A percentile compares a stretch with the other conserved stretches of the same genome.
These are phyloP conservation scores for Sedum album DNA, from an alignment of 164 flowering plant species.

Conservation along the genomic window DNA sequence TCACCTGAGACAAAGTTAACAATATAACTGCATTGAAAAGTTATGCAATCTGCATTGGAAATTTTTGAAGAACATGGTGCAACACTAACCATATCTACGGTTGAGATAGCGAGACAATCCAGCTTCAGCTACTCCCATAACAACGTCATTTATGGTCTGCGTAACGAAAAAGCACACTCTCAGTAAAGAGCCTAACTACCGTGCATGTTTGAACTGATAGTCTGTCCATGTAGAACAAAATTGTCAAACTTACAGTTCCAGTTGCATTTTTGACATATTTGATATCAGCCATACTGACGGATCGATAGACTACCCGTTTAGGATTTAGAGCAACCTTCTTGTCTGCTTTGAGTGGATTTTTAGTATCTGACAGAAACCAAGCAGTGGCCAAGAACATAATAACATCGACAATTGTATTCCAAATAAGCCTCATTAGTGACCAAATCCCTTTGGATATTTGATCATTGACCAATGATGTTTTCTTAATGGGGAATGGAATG, in stretches of 20 bases:
- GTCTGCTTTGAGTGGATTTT: slow-evolving; percentile 37
- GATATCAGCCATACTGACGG: slow-evolving; percentile 45
- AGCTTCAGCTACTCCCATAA: slow-evolving; percentile 35
- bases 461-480: neutral
- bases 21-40: neutral
- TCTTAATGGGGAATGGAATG: slow-evolving; percentile 23
- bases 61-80: too few species aligned
- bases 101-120: slow-evolving; percentile 38
- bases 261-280: slow-evolving; percentile 41
- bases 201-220: neutral
- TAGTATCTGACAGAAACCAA: slow-evolving; percentile 32
- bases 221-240: neutral
- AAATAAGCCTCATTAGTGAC: slow-evolving; percentile 16
- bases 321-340: slow-evolving; percentile 20
- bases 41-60: neutral
- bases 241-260: slow-evolving; percentile 24
- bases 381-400: slow-evolving; percentile 29
- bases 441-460: neutral
- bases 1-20: slow-evolving; percentile 2
- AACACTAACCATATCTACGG: slow-evolving; percentile 28
- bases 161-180: neutral
- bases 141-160: slow-evolving; percentile 33
- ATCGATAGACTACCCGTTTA: slow-evolving; percentile 32
- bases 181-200: neutral
- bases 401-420: slow-evolving; percentile 33